Evolutionary conservation across 2,329 filamentous ascomycete genomes (phyloP), one percentile per base, ranked within the genome.

Genomic region (Exophiala viscosa): DNA sequence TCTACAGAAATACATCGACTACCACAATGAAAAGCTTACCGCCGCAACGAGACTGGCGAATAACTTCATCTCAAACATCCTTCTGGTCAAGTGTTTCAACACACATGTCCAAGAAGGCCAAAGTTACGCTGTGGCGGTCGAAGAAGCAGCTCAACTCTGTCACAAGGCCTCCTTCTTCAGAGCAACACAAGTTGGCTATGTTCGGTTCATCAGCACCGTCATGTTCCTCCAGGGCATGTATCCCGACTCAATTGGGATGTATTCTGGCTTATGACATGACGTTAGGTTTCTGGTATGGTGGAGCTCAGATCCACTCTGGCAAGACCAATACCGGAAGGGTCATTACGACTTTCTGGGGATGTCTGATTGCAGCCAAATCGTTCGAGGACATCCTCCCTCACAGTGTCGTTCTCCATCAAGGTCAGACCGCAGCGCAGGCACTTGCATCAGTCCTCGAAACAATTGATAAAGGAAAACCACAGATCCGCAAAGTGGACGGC

Each of bases 21-120:
- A 73, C 1, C 90, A 96, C 63, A 84, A 87, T 51, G 69, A 70
- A 1, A 79, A 85, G 50, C 78, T 96, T 0, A 81, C 81, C 1
- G 72, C 78, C 43, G 88, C 89, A 0, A 85, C 90, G 0, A 92
- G 89, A 63, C 76, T 84, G 50, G 80, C 84, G 1, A 84, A 82
- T 8, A 86, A 83, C 9, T 84, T 88, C 0, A 78, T 95, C 8
- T 75, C 76, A 1, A 84, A 82, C 2, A 92, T 96, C 35, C 89
- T 95, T 55, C 81, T 88, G 0, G 89, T 97, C 64, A 96, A 96
- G 67, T 85, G 84, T 47, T 91, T 87, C 70, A 91, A 92, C 61
- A 88, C 86, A 0, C 81, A 90, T 63, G 77, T 79, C 10, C 74
- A 84, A 9, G 91, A 95, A 66, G 69, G 81, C 1, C 77, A 78